Conservation (phyloP, 2,329 filamentous ascomycete species). For the Colletotrichum costaricense region DNA sequence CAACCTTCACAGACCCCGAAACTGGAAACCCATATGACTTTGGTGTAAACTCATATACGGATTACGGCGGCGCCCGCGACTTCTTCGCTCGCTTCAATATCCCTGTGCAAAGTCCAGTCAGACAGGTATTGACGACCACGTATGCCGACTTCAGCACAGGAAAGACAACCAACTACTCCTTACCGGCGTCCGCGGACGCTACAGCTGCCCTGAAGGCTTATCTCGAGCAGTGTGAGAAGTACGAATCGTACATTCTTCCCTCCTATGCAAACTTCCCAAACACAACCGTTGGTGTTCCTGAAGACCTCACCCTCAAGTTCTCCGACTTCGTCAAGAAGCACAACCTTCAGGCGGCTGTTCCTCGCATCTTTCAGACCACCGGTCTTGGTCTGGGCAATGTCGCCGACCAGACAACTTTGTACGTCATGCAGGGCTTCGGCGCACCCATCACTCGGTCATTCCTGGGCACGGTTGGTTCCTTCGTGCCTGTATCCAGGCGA, state of each 20-base stretch:
- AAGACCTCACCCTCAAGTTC: conserved; percentile 42
- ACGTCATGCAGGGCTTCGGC: conserved; percentile 56
- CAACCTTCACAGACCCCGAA: conserved; percentile 58
- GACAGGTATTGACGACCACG: conserved; percentile 42
- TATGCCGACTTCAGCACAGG: conserved; percentile 53
- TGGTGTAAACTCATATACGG: conserved; percentile 50
- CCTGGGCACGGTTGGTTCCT: conserved; percentile 42
- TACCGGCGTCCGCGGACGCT: conserved; percentile 38
- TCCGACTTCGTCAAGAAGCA: conserved; percentile 60
- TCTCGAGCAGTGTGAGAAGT: conserved; percentile 43
- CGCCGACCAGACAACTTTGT: conserved; percentile 54
- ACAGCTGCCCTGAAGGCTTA: conserved; percentile 42
- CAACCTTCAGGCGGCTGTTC: conserved; percentile 52
- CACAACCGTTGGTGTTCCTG: conserved; percentile 45
- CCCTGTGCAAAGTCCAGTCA: conserved; percentile 38
- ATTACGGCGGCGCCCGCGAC: conserved; percentile 50
- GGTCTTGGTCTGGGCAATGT: conserved; percentile 58
- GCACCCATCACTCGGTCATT: conserved; percentile 48
- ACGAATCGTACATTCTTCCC: conserved; percentile 46
- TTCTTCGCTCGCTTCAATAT: conserved; percentile 60
- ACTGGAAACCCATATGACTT: conserved; percentile 47
- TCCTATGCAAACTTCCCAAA: conserved; percentile 52
- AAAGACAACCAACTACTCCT: conserved; percentile 40
- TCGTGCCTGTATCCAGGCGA: conserved; percentile 46
- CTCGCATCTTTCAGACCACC: conserved; percentile 51